Evolutionary conservation across 768 basidiomycete species (phyloP), one percentile per base, ranked within the genome.

Genomic region (Rickenella mellea): DNA sequence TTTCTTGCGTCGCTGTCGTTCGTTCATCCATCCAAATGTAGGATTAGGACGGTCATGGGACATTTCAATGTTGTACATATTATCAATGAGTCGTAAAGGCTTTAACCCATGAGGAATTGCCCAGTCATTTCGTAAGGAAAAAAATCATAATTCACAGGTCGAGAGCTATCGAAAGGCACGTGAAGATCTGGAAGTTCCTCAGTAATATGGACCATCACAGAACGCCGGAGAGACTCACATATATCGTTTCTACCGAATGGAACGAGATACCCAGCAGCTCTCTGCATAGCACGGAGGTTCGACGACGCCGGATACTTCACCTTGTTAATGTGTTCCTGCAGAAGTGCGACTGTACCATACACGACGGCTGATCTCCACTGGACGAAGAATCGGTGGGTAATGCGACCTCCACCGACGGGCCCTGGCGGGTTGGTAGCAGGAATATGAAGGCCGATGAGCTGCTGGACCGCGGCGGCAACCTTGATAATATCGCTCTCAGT

Each of bases 391-490:
- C 37, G 4, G 17, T 42, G 41, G 39, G 32, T 20, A 29, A 42
- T 42, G 6, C 12, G 17, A 5, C 41, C 41, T 1, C 31, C 6
- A 15, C 43, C 43, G 43, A 42, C 17, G 25, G 41, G 43, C 6
- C 43, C 43, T 15, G 40, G 43, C 38, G 12, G 6, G 28, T 30
- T 10, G 29, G 38, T 6, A 39, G 6, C 21, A 12, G 40, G 43
- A 14, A 8, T 19, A 6, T 6, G 38, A 28, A 44, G 40, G 40
- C 40, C 30, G 40, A 41, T 41, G 41, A 42, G 43, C 12, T 7
- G 28, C 22, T 44, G 41, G 8, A 44, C 43, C 25, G 43, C 43
- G 41, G 41, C 26, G 25, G 43, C 43, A 27, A 44, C 43, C 10
- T 15, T 11, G 24, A 15, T 9, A 17, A 21, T 27, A 21, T 44